Conservation (phyloP, 139 green algal species). For the Closterium sp. region DNA sequence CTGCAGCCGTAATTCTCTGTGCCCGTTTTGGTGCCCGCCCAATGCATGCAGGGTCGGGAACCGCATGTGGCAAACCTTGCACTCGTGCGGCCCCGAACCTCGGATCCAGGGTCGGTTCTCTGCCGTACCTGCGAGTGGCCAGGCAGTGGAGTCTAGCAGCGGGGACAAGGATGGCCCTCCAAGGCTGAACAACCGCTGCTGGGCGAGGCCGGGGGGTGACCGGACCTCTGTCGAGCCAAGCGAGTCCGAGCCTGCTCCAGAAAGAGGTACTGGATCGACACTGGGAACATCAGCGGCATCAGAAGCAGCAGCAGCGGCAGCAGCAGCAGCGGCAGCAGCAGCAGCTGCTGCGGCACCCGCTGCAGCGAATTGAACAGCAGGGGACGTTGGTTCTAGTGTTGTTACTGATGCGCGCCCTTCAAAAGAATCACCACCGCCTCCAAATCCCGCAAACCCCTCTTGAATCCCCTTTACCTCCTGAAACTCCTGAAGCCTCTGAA, state of each 20-base stretch:
- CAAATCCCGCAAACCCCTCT: no score
- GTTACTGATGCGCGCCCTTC: neutral
- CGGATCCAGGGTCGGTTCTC: neutral
- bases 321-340: neutral
- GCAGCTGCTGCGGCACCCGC: no score
- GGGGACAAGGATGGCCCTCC: neutral
- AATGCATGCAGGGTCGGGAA: neutral
- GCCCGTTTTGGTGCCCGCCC: conserved; percentile 3
- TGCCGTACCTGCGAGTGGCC: no score
- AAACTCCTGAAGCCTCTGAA: no score
- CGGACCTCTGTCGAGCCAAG: neutral
- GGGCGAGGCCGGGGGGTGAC: neutral
- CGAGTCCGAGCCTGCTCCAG: neutral
- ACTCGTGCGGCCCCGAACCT: conserved; percentile 6
- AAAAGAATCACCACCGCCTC: no score
- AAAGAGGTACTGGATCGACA: neutral
- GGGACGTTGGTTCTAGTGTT: neutral
- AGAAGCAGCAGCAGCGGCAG: neutral
- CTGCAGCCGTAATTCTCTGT: conserved; percentile 16
- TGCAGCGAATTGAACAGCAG: neutral
- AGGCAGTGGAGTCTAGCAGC: neutral
- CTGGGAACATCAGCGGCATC: neutral
- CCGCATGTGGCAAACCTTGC: conserved; percentile 13
- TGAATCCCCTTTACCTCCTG: no score
- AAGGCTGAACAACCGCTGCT: neutral